A percentile compares a stretch with the other conserved stretches of the same genome.
Evolutionary conservation across 192 early-diverging fungal genomes (phyloP).

Genomic region (Backusella tarrabulga): DNA sequence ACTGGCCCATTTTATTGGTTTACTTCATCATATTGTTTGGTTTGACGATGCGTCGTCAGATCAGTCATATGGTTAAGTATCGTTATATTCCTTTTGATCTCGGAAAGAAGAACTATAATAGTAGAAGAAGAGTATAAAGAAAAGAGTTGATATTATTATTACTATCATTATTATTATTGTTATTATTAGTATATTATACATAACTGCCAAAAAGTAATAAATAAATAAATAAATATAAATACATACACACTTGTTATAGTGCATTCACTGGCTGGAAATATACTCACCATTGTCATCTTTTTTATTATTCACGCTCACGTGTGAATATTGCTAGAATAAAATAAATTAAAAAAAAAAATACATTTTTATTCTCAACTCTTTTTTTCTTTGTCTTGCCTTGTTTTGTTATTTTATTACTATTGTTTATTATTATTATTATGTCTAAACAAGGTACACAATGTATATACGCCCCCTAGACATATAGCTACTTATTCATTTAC

Average conservation of each 20-base stretch:
- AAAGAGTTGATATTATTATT: no score
- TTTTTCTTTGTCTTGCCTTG: neutral
- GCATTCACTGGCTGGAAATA: neutral
- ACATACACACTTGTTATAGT: neutral
- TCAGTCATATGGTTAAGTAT: conserved; percentile 97
- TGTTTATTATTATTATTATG: neutral
- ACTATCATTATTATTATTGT: no score
- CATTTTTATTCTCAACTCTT: neutral
- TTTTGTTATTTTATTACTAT: neutral
- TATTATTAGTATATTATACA: neutral
- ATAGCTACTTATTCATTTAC: no score
- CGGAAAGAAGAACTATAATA: conserved; percentile 69
- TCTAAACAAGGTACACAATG: conserved; percentile 3
- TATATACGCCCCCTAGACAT: no score
- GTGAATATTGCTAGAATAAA: neutral
- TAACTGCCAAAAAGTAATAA: neutral
- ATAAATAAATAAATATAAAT: no score
- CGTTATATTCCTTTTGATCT: conserved; percentile 86
- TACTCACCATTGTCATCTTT: neutral
- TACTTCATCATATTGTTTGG: conserved; percentile 95
- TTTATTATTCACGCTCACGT: neutral
- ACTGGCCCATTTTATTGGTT: conserved; percentile 97
- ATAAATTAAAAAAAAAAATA: neutral
- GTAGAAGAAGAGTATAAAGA: conserved; percentile 7
- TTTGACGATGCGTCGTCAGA: conserved; percentile 96